phyloP scores from a whole-genome alignment of 78 protist genomes.

The Diacronema lutheri region DNA sequence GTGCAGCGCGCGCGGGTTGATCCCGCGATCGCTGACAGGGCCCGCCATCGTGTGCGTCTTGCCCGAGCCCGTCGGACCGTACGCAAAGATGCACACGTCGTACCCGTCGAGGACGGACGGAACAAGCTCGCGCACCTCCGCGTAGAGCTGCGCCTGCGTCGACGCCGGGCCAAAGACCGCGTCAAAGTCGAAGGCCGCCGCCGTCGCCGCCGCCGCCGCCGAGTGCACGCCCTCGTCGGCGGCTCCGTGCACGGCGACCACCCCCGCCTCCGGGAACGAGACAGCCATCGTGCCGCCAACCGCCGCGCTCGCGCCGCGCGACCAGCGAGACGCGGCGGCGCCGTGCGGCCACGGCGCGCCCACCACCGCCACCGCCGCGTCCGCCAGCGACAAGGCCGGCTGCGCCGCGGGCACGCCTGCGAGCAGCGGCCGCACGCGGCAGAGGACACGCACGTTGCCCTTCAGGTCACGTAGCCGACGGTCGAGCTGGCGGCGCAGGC shows the following conservation, averaged over 20 bases:
- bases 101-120: conserved; percentile 77
- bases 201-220: too few relatives aligned
- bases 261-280: too few relatives aligned
- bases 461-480: conserved; percentile 39
- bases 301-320: too few relatives aligned
- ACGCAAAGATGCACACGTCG: conserved; percentile 84
- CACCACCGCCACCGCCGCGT: too few relatives aligned
- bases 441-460: conserved; percentile 83
- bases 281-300: too few relatives aligned
- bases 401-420: not conserved
- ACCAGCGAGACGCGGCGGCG: too few relatives aligned
- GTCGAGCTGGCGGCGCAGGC: conserved; percentile 4
- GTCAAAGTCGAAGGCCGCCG: too few relatives aligned
- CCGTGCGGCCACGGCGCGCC: too few relatives aligned
- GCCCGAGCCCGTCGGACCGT: conserved; percentile 83
- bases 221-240: too few relatives aligned
- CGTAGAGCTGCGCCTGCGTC: conserved; percentile 67
- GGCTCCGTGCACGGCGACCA: too few relatives aligned
- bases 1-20: conserved; percentile 34
- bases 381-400: too few relatives aligned
- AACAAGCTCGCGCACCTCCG: conserved; percentile 67
- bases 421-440: conserved; percentile 71
- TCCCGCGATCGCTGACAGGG: not conserved
- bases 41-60: conserved; percentile 86
- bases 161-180: too few relatives aligned